A percentile compares a stretch with the other conserved stretches of the same genome.
phyloP scores from a whole-genome alignment of 139 green algal species.

The Nannochloris sp. region DNA sequence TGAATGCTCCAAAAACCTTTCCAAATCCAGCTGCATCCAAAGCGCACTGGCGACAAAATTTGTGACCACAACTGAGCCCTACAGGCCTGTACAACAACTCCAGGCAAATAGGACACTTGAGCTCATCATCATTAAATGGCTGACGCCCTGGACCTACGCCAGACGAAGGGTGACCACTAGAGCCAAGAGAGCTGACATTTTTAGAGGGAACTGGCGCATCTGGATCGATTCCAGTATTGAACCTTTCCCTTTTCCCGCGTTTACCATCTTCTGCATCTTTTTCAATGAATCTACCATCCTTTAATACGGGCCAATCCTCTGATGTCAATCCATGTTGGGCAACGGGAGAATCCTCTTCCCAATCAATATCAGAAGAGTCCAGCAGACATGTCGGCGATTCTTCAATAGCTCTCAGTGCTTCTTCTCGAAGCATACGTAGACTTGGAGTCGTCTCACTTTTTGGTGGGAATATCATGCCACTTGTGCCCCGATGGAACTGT shows the following conservation, averaged over 20 bases:
- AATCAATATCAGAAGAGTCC: slow-evolving; percentile 17
- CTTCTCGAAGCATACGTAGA: background rate
- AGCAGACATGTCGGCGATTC: slow-evolving; percentile 14
- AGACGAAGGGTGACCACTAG: background rate
- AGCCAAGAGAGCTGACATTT: background rate
- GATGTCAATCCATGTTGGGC: background rate
- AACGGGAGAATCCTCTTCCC: background rate
- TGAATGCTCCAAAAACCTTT: slow-evolving; percentile 17
- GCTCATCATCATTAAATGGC: slow-evolving; percentile 15
- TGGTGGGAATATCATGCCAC: background rate
- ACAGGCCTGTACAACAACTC: slow-evolving; percentile 37
- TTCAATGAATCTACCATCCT: background rate
- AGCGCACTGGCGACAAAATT: slow-evolving; percentile 31
- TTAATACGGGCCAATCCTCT: slow-evolving; percentile 1
- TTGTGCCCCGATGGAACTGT: no score
- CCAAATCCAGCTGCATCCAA: slow-evolving; percentile 22
- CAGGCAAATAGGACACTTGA: slow-evolving; percentile 27
- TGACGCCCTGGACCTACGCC: background rate
- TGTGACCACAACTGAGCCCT: slow-evolving; percentile 32
- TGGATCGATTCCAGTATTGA: background rate
- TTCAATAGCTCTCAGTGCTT: background rate
- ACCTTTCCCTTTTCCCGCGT: background rate
- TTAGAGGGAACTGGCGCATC: background rate
- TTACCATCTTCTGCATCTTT: background rate
- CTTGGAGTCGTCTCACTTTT: slow-evolving; percentile 4